Evolutionary conservation across 2,329 filamentous ascomycete species (phyloP).

Genomic region (Phyllosticta citriasiana): DNA sequence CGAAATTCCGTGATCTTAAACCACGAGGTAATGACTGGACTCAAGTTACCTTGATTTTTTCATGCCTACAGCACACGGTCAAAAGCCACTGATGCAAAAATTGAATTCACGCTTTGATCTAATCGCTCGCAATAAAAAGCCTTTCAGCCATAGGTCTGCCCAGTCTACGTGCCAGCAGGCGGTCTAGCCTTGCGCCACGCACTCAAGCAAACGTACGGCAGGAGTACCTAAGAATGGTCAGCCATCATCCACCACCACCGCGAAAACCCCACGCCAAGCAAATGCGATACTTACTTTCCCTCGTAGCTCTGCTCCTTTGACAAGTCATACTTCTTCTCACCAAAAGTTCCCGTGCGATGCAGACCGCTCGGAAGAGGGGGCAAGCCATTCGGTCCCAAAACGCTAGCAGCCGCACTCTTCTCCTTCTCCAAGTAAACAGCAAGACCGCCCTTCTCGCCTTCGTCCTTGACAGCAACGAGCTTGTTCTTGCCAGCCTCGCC

Average conservation of each 20-base stretch:
- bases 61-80: not conserved
- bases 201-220: slow-evolving; percentile 32
- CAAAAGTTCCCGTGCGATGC: slow-evolving; percentile 39
- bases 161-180: not conserved
- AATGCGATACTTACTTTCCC: slow-evolving; percentile 23
- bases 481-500: slow-evolving; percentile 63
- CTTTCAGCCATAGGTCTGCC: not conserved
- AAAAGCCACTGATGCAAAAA: not conserved
- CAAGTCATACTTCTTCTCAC: slow-evolving; percentile 62
- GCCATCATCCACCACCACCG: slow-evolving; percentile 3
- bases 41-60: not conserved
- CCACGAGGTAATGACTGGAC: not conserved
- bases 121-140: not conserved
- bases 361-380: slow-evolving; percentile 78
- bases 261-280: not conserved
- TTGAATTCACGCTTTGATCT: not conserved
- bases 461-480: slow-evolving; percentile 65
- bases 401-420: slow-evolving; percentile 41
- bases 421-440: slow-evolving; percentile 64
- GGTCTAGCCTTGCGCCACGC: not conserved
- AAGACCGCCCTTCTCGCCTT: slow-evolving; percentile 57
- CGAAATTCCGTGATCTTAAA: not conserved
- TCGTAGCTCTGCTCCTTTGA: slow-evolving; percentile 58
- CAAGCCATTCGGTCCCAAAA: slow-evolving; percentile 67
- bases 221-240: slow-evolving; percentile 30